Percentiles rank a stretch among this genome's conserved stretches.
Evolutionary conservation across 2,329 filamentous ascomycete genomes (phyloP).

Genomic region (Aspergillus flavus): DNA sequence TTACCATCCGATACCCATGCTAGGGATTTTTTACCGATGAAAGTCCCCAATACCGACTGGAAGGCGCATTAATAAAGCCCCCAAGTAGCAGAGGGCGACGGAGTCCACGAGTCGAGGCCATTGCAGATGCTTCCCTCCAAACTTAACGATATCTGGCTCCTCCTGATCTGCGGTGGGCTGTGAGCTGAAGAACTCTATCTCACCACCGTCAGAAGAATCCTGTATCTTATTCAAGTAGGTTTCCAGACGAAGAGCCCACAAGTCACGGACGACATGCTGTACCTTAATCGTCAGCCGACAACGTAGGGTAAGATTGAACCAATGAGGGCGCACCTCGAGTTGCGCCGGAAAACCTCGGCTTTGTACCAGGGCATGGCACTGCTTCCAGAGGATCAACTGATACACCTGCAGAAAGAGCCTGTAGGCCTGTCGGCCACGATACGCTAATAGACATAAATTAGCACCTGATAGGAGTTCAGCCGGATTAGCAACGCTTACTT

Average conservation of each 20-base stretch:
- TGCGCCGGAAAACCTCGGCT: slow-evolving; percentile 68
- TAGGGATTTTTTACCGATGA: slow-evolving; percentile 39
- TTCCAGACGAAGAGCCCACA: slow-evolving; percentile 78
- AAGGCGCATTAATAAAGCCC: slow-evolving; percentile 71
- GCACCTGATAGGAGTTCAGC: slow-evolving; percentile 33
- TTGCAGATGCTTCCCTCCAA: slow-evolving; percentile 36
- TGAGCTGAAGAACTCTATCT: slow-evolving; percentile 61
- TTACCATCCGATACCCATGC: not conserved
- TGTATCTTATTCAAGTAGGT: slow-evolving; percentile 53
- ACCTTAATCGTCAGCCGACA: slow-evolving; percentile 14
- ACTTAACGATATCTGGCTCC: slow-evolving; percentile 36
- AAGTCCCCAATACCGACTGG: slow-evolving; percentile 77
- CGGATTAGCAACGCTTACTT: slow-evolving; percentile 36
- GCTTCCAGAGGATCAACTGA: slow-evolving; percentile 81
- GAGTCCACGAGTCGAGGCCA: slow-evolving; percentile 73
- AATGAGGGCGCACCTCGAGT: slow-evolving; percentile 61
- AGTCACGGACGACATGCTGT: slow-evolving; percentile 69
- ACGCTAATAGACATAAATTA: slow-evolving; percentile 51
- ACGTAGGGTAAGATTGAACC: not conserved
- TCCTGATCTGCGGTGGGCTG: slow-evolving; percentile 54
- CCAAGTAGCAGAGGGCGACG: slow-evolving; percentile 78
- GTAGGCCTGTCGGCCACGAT: slow-evolving; percentile 67
- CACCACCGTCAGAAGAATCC: slow-evolving; percentile 37
- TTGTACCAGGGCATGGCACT: slow-evolving; percentile 72
- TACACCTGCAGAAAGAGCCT: slow-evolving; percentile 81